Evolutionary conservation across 257 asterid genomes (phyloP).

Genomic region (Forsythia suspensa): DNA sequence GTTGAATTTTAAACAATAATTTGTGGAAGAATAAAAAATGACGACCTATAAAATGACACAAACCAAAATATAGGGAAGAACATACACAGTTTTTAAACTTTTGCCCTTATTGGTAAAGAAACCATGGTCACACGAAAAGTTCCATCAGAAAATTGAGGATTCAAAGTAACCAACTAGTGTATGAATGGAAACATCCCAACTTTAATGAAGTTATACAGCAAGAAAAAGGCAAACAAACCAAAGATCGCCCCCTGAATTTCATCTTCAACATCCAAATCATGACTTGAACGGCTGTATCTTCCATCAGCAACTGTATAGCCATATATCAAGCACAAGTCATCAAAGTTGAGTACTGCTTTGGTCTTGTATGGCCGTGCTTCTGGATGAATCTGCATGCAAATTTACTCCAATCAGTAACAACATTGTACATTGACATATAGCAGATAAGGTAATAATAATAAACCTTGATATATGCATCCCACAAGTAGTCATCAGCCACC

Average conservation of each 20-base stretch:
- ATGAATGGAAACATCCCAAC: neutral
- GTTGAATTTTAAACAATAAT: neutral
- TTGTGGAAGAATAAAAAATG: neutral
- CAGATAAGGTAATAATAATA: neutral
- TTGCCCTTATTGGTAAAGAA: neutral
- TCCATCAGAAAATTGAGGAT: neutral
- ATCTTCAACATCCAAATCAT: conserved; percentile 42
- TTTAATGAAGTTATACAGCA: conserved; percentile 2
- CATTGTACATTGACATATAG: neutral
- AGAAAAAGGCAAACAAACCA: conserved; percentile 22
- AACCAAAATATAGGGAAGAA: neutral
- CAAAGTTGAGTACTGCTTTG: conserved; percentile 35
- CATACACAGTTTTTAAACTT: neutral
- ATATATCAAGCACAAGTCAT: conserved; percentile 41
- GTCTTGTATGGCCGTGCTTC: conserved; percentile 37
- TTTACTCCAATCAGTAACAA: neutral
- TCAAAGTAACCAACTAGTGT: neutral
- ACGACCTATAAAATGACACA: neutral
- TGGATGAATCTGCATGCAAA: conserved; percentile 38
- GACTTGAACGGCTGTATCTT: conserved; percentile 47
- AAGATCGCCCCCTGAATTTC: conserved; percentile 31
- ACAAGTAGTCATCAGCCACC: conserved; percentile 37
- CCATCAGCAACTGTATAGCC: conserved; percentile 46
- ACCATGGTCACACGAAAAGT: neutral
- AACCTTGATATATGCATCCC: conserved; percentile 47